These are phyloP conservation scores for Fusarium virguliforme DNA, from an alignment of 2,329 filamentous ascomycete genomes.

Conservation along the genomic window DNA sequence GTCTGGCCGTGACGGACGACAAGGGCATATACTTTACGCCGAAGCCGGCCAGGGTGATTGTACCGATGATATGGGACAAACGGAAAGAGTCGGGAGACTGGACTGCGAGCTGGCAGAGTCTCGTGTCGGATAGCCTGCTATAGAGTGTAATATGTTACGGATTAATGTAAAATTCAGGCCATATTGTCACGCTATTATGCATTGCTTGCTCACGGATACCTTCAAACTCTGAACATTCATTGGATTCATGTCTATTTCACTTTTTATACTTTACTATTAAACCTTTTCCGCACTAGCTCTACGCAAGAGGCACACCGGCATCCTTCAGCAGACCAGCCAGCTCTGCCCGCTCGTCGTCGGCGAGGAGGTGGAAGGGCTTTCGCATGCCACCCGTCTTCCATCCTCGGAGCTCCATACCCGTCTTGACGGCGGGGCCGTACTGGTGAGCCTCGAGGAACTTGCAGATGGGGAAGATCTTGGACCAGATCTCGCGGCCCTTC, in stretches of 20 bases:
- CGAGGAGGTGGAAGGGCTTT: constrained; percentile 63
- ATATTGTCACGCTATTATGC: too few relatives aligned
- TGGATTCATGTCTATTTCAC: constrained; percentile 17
- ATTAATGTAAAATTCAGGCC: neutral
- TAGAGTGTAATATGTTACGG: neutral
- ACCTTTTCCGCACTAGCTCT: neutral
- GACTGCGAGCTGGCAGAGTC: constrained; percentile 52
- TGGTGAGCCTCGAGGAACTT: constrained; percentile 66
- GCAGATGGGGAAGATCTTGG: constrained; percentile 66
- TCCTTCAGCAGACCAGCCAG: constrained; percentile 57
- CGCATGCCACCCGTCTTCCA: constrained; percentile 64
- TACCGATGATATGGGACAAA: constrained; percentile 51
- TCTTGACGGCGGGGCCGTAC: constrained; percentile 65
- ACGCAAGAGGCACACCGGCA: constrained; percentile 56
- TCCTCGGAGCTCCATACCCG: constrained; percentile 64
- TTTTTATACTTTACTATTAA: constrained; percentile 24
- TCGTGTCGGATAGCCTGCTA: constrained; percentile 33
- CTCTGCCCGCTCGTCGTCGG: constrained; percentile 53
- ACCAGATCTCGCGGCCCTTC: constrained; percentile 63
- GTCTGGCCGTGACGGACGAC: constrained; percentile 49
- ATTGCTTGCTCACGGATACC: neutral
- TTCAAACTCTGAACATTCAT: neutral
- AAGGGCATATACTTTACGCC: constrained; percentile 51
- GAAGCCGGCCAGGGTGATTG: constrained; percentile 51
- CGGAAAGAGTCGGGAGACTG: constrained; percentile 51